Base-by-base conservation (phyloP, 176 grass and related monocot genomes). In the Thalia dealbata region DNA sequence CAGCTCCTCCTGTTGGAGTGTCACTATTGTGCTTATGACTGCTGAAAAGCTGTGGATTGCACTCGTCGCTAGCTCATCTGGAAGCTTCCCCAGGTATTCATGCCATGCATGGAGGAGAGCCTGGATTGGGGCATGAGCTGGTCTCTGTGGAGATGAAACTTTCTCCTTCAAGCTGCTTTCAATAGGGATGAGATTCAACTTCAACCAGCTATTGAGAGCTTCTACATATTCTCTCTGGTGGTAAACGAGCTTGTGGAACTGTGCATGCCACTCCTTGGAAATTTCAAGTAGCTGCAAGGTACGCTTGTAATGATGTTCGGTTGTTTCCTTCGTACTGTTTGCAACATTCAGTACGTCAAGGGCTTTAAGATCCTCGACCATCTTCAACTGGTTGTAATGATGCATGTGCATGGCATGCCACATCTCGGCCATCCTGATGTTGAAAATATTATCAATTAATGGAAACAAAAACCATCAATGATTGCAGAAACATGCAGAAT, bases 131-230 rank as follows among this genome's bases (percentile, higher is more conserved):
- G 89, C 84, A 70, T 86, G 82, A 50, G 75, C 26, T 32, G 75
- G 80, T 56, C 87, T 82, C 69, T 87, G 80, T 75, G 89, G 92
- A 41, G 92, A 96, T 14, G 84, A 85, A 16, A 92, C 93, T 74
- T 90, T 88, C 51, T 92, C 93, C 70, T 92, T 96, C 76, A 92
- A 76, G 71, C 77, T 92, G 75, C 87, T 90, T 76, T 96, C 93
- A 10, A 96, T 96, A 7, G 93, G 89, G 64, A 96, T 84, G 55
- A 96, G 71, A 64, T 88, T 96, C 61, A 92, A 80, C 78, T 82
- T 92, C 59, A 96, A 80, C 92, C 92, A 96, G 61, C 80, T 86
- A 77, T 92, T 82, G 41, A 96, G 84, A 63, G 86, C 83, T 79
- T 86, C 85, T 54, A 96, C 71, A 52, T 96, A 96, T 2, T 80